Evolutionary conservation across 192 early-diverging fungal genomes (phyloP), one percentile per base, ranked within the genome.

Genomic region (Linnemannia hyalina): DNA sequence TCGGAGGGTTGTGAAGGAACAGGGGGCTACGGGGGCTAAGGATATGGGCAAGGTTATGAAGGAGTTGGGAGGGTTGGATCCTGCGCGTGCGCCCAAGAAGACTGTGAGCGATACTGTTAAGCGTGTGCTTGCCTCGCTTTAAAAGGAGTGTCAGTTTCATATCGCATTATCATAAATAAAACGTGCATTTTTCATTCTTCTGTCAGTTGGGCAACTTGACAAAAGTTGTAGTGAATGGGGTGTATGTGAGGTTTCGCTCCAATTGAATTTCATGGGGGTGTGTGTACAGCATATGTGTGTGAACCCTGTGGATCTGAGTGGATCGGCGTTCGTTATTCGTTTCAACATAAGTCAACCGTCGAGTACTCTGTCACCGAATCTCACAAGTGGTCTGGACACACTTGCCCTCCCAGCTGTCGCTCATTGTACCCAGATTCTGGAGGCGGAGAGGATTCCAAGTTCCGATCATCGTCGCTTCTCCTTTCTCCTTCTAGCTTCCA

Each of bases 11-110:
- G 91, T 94, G 46, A 81, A 84, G 52, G 81, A 93, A 68, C 70
- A 92, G 16, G 93, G 94, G 36, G 94, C 93, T 29, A 80, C 75
- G 15, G 88, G 92, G 8, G 77, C 90, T 41, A 97, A 96, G 89
- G 96, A 96, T 69, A 88, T 99, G 87, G 97, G 97, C 35, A 91
- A 92, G 52, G 93, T 99, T 32, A 97, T 99, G 96, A 96, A 96
- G 87, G 94, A 91, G 70, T 89, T 95, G 46, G 80, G 82, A 11
- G 90, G 90, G 10, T 82, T 97, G 55, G 95, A 94, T 79, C 82
- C 93, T 15, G 91, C 94, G 10, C 90, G 87, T 46, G 97, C 96
- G 8, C 92, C 95, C 49, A 96, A 92, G 90, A 96, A 95, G 80
- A 73, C 88, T 60, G 92, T 98, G n/a, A 92, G 93, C 16, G 94